phyloP scores from a whole-genome alignment of 2,329 filamentous ascomycete species.

The Fusarium sp. region DNA sequence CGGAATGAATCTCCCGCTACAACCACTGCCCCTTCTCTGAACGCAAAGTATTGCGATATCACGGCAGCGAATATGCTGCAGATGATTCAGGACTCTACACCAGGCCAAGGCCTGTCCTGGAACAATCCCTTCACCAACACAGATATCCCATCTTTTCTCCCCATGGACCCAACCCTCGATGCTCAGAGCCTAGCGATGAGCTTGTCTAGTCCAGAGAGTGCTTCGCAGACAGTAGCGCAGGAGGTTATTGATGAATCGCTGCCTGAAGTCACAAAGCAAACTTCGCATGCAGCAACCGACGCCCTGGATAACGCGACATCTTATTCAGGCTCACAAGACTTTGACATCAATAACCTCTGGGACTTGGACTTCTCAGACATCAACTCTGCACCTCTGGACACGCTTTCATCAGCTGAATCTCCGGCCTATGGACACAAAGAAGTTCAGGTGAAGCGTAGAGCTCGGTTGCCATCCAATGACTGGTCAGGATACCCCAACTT shows the following conservation, averaged over 20 bases:
- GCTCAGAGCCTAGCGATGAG: neutral
- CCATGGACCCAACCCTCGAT: neutral
- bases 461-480: neutral
- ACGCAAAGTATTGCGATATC: neutral
- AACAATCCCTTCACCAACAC: neutral
- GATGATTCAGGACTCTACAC: neutral
- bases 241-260: neutral
- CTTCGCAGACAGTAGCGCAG: neutral
- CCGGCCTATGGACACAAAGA: fast-evolving
- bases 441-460: neutral
- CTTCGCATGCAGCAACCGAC: neutral
- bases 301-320: neutral
- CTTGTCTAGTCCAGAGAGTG: neutral
- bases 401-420: neutral
- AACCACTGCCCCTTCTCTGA: neutral
- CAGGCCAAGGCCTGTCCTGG: neutral
- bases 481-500: neutral
- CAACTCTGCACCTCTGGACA: neutral
- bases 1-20: neutral
- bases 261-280: neutral
- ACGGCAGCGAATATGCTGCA: neutral
- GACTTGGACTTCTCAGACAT: neutral
- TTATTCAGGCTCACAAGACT: neutral
- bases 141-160: neutral
- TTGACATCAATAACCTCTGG: neutral